These are phyloP conservation scores for Picochlorum costavermella DNA, from an alignment of 139 green algal species.

Conservation along the genomic window DNA sequence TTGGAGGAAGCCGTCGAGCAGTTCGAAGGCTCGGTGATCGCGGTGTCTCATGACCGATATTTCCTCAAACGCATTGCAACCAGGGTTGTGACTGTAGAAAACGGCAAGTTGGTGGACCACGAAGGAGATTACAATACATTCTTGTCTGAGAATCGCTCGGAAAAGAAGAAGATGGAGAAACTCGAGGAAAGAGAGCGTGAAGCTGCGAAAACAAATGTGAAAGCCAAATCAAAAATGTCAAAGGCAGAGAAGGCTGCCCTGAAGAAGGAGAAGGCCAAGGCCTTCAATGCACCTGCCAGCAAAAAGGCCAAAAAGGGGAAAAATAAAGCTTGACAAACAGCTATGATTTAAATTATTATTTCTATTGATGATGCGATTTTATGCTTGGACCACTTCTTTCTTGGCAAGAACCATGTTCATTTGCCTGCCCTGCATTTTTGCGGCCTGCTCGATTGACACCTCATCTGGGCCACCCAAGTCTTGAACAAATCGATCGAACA, in stretches of 20 bases:
- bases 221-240: constrained; percentile 85
- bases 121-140: constrained; percentile 86
- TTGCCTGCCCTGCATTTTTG: constrained; percentile 21
- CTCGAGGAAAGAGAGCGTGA: constrained; percentile 60
- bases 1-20: constrained; percentile 84
- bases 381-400: constrained; percentile 6
- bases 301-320: constrained; percentile 4
- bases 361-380: constrained; percentile 6
- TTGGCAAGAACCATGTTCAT: constrained; percentile 33
- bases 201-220: constrained; percentile 69
- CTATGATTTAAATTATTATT: constrained; percentile 3
- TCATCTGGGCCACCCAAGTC: constrained; percentile 17
- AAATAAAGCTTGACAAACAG: constrained; percentile 8
- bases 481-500: constrained; percentile 41
- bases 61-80: constrained; percentile 93
- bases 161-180: constrained; percentile 44
- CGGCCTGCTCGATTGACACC: constrained; percentile 12
- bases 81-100: constrained; percentile 63
- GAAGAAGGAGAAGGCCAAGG: constrained; percentile 81
- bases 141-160: constrained; percentile 70
- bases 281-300: constrained; percentile 34
- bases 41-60: constrained; percentile 95
- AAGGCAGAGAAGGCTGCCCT: constrained; percentile 75
- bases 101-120: constrained; percentile 74
- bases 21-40: constrained; percentile 91